Conservation (phyloP, 2,329 filamentous ascomycete genomes). For the Fusarium verticillioides region DNA sequence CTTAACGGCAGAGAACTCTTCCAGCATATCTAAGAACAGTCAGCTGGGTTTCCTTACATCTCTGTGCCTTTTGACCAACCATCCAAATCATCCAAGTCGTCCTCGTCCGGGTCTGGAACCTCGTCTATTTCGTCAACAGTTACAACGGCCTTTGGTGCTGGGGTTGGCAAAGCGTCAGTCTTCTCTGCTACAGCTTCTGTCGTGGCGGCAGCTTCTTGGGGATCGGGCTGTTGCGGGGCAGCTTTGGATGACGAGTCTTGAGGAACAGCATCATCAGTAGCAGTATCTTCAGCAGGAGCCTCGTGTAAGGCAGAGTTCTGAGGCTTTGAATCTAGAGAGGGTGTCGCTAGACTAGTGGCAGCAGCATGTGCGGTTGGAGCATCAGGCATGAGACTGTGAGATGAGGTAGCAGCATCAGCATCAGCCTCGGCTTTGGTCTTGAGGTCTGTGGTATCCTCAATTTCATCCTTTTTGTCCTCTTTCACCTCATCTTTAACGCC, state of each 20-base stretch:
- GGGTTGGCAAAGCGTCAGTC: not conserved
- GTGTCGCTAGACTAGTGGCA: conserved; percentile 2
- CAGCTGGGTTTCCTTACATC: not conserved
- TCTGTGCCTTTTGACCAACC: conserved; percentile 59
- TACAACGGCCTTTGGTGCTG: not conserved
- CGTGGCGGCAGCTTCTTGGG: conserved; percentile 8
- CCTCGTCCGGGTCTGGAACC: conserved; percentile 90
- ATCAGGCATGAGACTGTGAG: conserved; percentile 13
- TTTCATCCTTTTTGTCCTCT: conserved; percentile 33
- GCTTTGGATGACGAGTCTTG: not conserved
- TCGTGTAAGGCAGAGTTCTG: conserved; percentile 2
- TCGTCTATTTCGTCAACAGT: conserved; percentile 56
- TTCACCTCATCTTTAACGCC: conserved; percentile 30
- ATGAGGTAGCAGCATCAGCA: conserved; percentile 13
- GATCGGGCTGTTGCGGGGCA: not conserved
- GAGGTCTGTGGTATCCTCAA: not conserved
- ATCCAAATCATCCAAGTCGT: conserved; percentile 91
- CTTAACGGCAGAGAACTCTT: conserved; percentile 82
- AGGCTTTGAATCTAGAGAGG: conserved; percentile 6
- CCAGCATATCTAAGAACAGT: conserved; percentile 77
- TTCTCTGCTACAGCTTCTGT: conserved; percentile 25
- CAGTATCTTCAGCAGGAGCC: not conserved
- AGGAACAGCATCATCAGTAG: not conserved
- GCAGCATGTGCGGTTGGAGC: conserved; percentile 16
- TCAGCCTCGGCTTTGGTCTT: conserved; percentile 4